Percentiles rank a stretch among this genome's conserved stretches.
These are phyloP conservation scores for Hydnomerulius pinastri DNA, from an alignment of 768 basidiomycete genomes.

Conservation along the genomic window DNA sequence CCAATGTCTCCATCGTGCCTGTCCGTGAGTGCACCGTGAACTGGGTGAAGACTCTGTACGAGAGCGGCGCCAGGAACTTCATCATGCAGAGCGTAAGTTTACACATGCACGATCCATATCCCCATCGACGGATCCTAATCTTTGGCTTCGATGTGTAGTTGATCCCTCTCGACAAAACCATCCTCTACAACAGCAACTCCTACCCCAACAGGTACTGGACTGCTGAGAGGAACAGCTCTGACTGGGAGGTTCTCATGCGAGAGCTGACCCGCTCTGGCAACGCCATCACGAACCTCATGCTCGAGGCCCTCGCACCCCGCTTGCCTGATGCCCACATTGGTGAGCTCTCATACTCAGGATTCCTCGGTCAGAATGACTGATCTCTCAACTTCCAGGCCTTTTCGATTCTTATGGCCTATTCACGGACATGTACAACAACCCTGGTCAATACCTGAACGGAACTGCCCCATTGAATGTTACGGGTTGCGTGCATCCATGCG, in stretches of 20 bases:
- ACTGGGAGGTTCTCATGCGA: conserved; percentile 57
- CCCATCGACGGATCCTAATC: neutral
- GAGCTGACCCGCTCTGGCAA: conserved; percentile 56
- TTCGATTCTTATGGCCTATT: conserved; percentile 67
- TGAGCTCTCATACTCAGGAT: conserved; percentile 26
- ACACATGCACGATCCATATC: too few species aligned
- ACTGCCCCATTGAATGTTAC: conserved; percentile 63
- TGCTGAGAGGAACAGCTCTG: conserved; percentile 51
- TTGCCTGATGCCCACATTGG: conserved; percentile 60
- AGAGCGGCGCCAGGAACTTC: conserved; percentile 64
- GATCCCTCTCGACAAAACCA: conserved; percentile 53
- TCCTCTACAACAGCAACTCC: conserved; percentile 47
- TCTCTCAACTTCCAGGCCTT: neutral
- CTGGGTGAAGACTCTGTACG: conserved; percentile 58
- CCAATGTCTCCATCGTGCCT: conserved; percentile 55
- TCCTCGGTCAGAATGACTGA: neutral
- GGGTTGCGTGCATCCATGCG: conserved; percentile 50
- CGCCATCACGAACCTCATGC: conserved; percentile 49
- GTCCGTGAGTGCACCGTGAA: conserved; percentile 61
- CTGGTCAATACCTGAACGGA: conserved; percentile 58
- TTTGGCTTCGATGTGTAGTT: conserved; percentile 39
- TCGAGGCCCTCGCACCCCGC: conserved; percentile 47
- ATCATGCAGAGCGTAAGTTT: conserved; percentile 64
- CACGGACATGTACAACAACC: conserved; percentile 55
- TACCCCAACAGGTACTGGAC: conserved; percentile 56